These are phyloP conservation scores for Amauroascus verrucosus DNA, from an alignment of 2,329 filamentous ascomycete genomes.

Conservation along the genomic window DNA sequence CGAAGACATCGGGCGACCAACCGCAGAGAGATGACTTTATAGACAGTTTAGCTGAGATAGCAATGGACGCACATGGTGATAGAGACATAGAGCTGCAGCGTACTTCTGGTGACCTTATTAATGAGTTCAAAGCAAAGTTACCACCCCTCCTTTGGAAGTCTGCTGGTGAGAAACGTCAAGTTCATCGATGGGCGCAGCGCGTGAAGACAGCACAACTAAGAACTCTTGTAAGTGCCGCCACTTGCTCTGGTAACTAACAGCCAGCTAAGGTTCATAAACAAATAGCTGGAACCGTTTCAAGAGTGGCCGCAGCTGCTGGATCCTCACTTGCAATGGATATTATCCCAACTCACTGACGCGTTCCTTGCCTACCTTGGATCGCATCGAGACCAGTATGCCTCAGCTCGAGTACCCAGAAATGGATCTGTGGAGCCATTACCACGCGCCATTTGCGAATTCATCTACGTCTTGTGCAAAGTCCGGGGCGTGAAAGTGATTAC, in stretches of 20 bases:
- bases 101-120: constrained; percentile 35
- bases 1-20: not conserved
- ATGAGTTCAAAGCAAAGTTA: constrained; percentile 34
- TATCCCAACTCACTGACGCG: constrained; percentile 63
- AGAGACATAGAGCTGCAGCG: constrained; percentile 40
- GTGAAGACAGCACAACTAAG: constrained; percentile 33
- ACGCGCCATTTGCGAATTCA: constrained; percentile 62
- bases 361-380: constrained; percentile 56
- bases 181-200: constrained; percentile 31
- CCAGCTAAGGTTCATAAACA: not conserved
- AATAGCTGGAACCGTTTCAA: constrained; percentile 73
- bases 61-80: constrained; percentile 39
- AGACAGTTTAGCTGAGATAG: not conserved
- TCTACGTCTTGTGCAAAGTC: constrained; percentile 92
- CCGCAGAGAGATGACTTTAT: not conserved
- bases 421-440: constrained; percentile 43
- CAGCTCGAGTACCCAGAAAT: constrained; percentile 16
- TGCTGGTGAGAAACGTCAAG: constrained; percentile 20
- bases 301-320: constrained; percentile 91
- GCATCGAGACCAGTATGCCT: constrained; percentile 35
- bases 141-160: constrained; percentile 35
- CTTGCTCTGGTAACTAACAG: not conserved
- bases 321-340: constrained; percentile 62
- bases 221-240: constrained; percentile 28
- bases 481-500: constrained; percentile 87